A percentile compares a stretch with the other conserved stretches of the same genome.
Conservation (phyloP, 805 yeast genomes). For the Metschnikowia lochheadii region DNA sequence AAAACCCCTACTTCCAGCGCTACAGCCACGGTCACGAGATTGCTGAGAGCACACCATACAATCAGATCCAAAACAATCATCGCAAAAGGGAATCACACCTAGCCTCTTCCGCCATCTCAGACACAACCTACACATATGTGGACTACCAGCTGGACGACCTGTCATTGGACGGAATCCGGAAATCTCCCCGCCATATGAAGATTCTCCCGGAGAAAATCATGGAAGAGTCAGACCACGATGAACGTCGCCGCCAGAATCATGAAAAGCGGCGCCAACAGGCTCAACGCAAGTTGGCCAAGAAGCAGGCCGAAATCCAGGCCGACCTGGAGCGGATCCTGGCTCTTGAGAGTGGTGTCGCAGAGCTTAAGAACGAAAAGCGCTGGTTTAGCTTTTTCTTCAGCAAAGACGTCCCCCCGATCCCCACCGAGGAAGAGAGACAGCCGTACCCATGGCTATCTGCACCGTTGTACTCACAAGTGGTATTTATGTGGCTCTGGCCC, state of each 20-base stretch:
- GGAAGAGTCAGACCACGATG: slow-evolving; percentile 1
- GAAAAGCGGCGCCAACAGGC: background rate
- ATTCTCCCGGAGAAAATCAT: slow-evolving; percentile 1
- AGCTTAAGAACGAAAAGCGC: slow-evolving; percentile 45
- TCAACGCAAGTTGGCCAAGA: slow-evolving; percentile 1
- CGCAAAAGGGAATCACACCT: slow-evolving; percentile 8
- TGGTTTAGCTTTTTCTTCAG: slow-evolving; percentile 48
- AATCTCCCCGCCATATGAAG: slow-evolving; percentile 1
- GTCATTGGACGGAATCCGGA: slow-evolving; percentile 5
- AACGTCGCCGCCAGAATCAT: background rate
- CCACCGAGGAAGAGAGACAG: slow-evolving; percentile 47
- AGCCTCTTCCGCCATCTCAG: slow-evolving; percentile 8
- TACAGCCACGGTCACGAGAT: slow-evolving; percentile 1
- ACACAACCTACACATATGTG: slow-evolving; percentile 16
- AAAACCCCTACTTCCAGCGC: slow-evolving; percentile 7
- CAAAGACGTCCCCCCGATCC: slow-evolving; percentile 48
- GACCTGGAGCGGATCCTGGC: background rate
- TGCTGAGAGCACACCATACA: slow-evolving; percentile 3
- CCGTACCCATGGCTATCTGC: slow-evolving; percentile 43
- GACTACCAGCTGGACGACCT: slow-evolving; percentile 11
- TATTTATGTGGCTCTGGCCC: slow-evolving; percentile 40
- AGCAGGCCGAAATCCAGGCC: background rate
- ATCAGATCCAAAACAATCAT: slow-evolving; percentile 4
- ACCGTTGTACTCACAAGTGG: slow-evolving; percentile 31
- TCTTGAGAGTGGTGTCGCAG: slow-evolving; percentile 16